phyloP scores from a whole-genome alignment of 805 yeast species.

The Cyberlindnera maclurae region DNA sequence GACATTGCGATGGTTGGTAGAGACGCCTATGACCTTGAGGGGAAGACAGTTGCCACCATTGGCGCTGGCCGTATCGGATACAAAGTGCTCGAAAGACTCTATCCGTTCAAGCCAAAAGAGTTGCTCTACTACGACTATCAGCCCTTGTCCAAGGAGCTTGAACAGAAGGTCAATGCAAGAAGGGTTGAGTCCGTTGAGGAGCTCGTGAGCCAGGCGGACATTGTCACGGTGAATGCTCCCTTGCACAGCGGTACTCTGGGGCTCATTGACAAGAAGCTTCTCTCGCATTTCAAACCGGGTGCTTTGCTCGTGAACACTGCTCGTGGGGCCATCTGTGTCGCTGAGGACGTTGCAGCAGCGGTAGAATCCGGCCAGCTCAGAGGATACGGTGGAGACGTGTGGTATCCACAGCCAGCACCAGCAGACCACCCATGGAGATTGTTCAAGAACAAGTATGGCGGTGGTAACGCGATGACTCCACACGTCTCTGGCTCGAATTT shows the following conservation, averaged over 20 bases:
- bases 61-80: constrained; percentile 81
- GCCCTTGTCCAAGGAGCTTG: constrained; percentile 52
- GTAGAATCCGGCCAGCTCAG: constrained; percentile 58
- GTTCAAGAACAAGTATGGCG: constrained; percentile 57
- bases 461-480: constrained; percentile 82
- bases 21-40: constrained; percentile 69
- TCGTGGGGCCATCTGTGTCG: constrained; percentile 72
- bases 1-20: constrained; percentile 72
- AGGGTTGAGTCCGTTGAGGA: constrained; percentile 57
- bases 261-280: constrained; percentile 55
- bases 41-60: constrained; percentile 69
- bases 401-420: constrained; percentile 84
- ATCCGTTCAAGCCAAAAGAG: constrained; percentile 69
- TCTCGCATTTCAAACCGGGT: constrained; percentile 66
- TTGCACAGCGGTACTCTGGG: constrained; percentile 65
- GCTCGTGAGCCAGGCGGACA: constrained; percentile 58
- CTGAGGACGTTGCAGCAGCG: constrained; percentile 71
- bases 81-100: constrained; percentile 63
- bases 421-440: constrained; percentile 70
- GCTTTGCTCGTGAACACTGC: constrained; percentile 74
- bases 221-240: constrained; percentile 74
- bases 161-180: constrained; percentile 49
- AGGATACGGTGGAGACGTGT: constrained; percentile 84
- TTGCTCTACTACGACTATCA: constrained; percentile 72
- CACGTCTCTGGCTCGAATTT: constrained; percentile 74